Evolutionary conservation across 169 alveolate genomes (phyloP), one percentile per base, ranked within the genome.

Genomic region (Plasmodium berghei): DNA sequence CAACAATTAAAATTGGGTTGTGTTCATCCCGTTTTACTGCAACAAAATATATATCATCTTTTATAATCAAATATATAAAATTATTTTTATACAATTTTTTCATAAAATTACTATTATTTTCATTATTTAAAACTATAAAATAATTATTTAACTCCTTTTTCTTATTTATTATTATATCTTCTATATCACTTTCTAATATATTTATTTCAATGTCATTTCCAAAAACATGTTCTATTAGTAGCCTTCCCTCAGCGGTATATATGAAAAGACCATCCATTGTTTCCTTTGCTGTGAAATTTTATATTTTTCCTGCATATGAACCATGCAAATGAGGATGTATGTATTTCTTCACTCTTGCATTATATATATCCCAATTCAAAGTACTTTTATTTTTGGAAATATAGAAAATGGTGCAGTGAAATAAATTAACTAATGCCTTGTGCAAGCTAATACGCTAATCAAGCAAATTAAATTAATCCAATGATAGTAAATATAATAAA

Each of bases 241-340:
- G 26, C 14, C 49, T 70, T 6, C 74, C 87, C 9, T 18, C 14
- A 3, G 70, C 28, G 16, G 75, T 14, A 34, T 85, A 85, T 26
- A 85, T 70, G 52, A 58, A 85, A 48, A 85, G 48, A 24, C 55
- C 85, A 63, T 85, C 91, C 91, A 85, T 59, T 48, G 12, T 83
- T 10, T 1, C 26, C 48, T 55, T 56, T 14, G 9, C 42, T 12
- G 18, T 46, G 14, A 24, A 16, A 42, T 34, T 34, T 34, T 20
- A 12, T 46, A 24, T 16, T 42, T 42, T 69, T 34, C 45, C 67
- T 18, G 28, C 22, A 9, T 20, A 42, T 48, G 42, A 34, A 34
- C 42, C 42, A 34, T 34, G 42, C 3, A 34, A 34, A 34, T 34
- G 42, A 40, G 54, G 9, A 9, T 67, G 18, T 52, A 67, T 22